A percentile compares a stretch with the other conserved stretches of the same genome.
These are phyloP conservation scores for Tilletia indica DNA, from an alignment of 1,284 basidiomycete species.

Conservation along the genomic window DNA sequence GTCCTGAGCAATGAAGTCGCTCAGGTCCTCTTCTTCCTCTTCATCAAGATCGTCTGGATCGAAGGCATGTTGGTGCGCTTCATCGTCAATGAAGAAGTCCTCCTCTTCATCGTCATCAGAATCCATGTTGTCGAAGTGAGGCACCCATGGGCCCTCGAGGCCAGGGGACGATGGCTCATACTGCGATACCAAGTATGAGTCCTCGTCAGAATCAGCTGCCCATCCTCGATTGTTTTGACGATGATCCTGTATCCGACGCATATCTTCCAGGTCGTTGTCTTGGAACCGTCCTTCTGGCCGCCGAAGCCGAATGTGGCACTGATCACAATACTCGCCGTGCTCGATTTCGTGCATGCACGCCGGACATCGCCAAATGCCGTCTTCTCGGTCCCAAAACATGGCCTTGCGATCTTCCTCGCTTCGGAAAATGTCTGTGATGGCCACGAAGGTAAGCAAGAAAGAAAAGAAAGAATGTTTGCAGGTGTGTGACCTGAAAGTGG, in stretches of 20 bases:
- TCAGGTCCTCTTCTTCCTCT: not conserved
- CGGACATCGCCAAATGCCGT: not conserved
- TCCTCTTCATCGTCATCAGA: not conserved
- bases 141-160: not conserved
- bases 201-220: conserved; percentile 3
- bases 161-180: not conserved
- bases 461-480: not conserved
- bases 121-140: not conserved
- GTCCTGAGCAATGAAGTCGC: too few relatives aligned
- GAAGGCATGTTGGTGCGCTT: not conserved
- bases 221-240: not conserved
- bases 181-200: not conserved
- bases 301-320: not conserved
- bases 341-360: conserved; percentile 5
- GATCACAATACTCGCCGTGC: not conserved
- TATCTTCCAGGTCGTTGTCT: not conserved
- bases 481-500: too few relatives aligned
- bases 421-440: conserved; percentile 1
- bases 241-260: not conserved
- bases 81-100: conserved; percentile 2
- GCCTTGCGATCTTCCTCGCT: not conserved
- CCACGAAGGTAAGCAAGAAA: not conserved
- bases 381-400: conserved; percentile 6
- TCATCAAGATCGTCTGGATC: not conserved
- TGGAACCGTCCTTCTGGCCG: not conserved